Conservation (phyloP, 371 early-diverging fungal genomes). For the Mucor plumbeus region DNA sequence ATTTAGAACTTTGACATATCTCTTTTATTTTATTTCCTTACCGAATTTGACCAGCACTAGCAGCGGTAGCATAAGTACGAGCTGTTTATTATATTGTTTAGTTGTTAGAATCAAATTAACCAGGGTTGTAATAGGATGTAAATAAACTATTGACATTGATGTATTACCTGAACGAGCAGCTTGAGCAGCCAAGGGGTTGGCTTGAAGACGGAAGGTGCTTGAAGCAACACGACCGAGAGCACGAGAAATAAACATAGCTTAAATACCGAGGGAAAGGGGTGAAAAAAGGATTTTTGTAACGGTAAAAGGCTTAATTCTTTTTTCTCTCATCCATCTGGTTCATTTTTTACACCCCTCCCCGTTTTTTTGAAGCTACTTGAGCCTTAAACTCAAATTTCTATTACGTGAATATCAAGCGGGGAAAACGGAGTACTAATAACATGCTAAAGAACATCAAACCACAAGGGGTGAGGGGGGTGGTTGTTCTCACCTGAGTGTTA, state of each 20-base stretch:
- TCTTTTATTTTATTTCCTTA: slow-evolving; percentile 15
- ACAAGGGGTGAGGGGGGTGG: slow-evolving; percentile 15
- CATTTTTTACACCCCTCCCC: slow-evolving; percentile 7
- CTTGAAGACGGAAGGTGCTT: slow-evolving; percentile 38
- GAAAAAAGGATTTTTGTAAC: slow-evolving; percentile 24
- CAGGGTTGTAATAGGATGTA: slow-evolving; percentile 5
- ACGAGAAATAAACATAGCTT: slow-evolving; percentile 44
- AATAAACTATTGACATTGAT: neutral
- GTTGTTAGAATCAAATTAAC: slow-evolving; percentile 6
- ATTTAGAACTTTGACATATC: neutral
- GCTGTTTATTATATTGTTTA: slow-evolving; percentile 16
- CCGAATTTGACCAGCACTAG: slow-evolving; percentile 45
- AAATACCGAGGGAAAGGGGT: slow-evolving; percentile 34
- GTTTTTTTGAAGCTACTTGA: neutral
- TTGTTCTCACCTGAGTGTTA: slow-evolving; percentile 9
- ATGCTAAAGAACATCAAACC: slow-evolving; percentile 9
- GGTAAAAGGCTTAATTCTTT: slow-evolving; percentile 14
- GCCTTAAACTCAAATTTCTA: neutral
- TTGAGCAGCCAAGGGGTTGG: slow-evolving; percentile 29
- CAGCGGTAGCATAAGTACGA: slow-evolving; percentile 43
- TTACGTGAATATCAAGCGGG: slow-evolving; percentile 12
- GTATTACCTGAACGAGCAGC: slow-evolving; percentile 31
- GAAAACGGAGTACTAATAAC: slow-evolving; percentile 1
- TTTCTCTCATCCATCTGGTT: slow-evolving; percentile 13
- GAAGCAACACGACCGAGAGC: slow-evolving; percentile 46